Base-by-base conservation (phyloP, 1,139 yeast genomes). In the Eremothecium coryli region DNA sequence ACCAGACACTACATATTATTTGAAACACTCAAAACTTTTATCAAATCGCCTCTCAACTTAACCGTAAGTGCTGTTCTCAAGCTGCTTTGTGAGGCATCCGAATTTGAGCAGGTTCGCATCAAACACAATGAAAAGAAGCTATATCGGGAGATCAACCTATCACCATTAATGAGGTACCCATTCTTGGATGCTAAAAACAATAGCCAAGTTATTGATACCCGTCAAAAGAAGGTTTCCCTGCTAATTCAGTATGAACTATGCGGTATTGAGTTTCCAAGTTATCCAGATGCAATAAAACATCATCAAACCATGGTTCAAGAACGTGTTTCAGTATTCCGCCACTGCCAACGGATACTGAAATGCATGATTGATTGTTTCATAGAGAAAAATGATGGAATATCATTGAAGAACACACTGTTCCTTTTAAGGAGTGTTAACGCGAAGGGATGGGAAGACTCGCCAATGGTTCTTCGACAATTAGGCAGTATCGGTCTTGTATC, bases 161-260 rank as follows among this genome's bases (percentile, higher is more conserved):
- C 64, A 1, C 64, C 66, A 1, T 45, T 60, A 3, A 39, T 66
- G 4, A 58, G 56, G 32, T 66, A 42, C 38, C 62, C 65, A 2
- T 40, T 50, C 12, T 43, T 50, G 7, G 46, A 53, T 3, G 44
- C 45, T 11, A 53, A 46, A 11, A 46, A 44, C 26, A 43, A 44
- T n/a, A 36, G 48, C 40, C 38, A 54, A 41, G 33, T 42, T 18
- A 39, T 58, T 20, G 53, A 50, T 27, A 34, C 42, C 5, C 38
- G 50, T 6, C 33, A 36, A 27, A 64, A 64, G 16, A 68, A 68
- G 39, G 50, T 65, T 0, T 56, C 56, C 4, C 37, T 68, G 7
- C 30, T 68, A 4, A 50, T 69, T 9, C 75, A 70, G 38, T 65
- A 59, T 48, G 73, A 69, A 32, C 50, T 70, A 10, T 70, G 74